Evolutionary conservation across 257 asterid species (phyloP), one percentile per base, ranked within the genome.

Genomic region (Perilla frutescens): DNA sequence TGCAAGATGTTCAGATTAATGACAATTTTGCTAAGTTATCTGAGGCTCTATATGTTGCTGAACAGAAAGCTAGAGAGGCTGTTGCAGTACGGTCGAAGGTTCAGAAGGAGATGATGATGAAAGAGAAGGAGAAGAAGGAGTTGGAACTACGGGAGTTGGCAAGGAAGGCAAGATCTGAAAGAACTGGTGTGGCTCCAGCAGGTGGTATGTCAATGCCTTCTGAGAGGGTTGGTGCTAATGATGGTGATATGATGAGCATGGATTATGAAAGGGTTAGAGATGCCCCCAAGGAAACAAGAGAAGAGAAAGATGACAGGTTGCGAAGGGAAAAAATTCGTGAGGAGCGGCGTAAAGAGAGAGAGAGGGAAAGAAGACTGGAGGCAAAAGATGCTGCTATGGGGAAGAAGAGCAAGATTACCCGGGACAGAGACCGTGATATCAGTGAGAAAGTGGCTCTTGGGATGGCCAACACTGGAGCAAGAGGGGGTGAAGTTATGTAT

Each of bases 11-110:
- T 81, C 93, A 88, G 79, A 90, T 94, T 79, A 91, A 88, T 71
- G 97, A 91, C 72, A 94, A 91, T 79, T 91, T 94, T 70, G 97
- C 97, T 0, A 88, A 90, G 86, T 73, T 94, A 7, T 88, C 89
- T 0, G 92, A 94, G 82, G 86, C 97, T 59, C 70, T 94, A 37
- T 88, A 88, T 64, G 93, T 91, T 66, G 97, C 96, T 0, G 93
- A 91, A 72, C 96, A 90, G 85, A 90, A 90, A 80, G 99, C 99
- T 26, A 87, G 96, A 82, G 98, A 90, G 80, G 98, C 96, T 37
- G 97, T 91, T 74, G 92, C 96, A 2, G 91, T 94, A 80, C 87
- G 97, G 68, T 90, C 96, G 1, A 91, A 94, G 90, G 97, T 90
- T 55, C 96, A 94, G 74, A 90, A 84, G 79, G 97, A 91, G 81